phyloP scores from a whole-genome alignment of 2,329 filamentous ascomycete genomes.

The Fonsecaea erecta region DNA sequence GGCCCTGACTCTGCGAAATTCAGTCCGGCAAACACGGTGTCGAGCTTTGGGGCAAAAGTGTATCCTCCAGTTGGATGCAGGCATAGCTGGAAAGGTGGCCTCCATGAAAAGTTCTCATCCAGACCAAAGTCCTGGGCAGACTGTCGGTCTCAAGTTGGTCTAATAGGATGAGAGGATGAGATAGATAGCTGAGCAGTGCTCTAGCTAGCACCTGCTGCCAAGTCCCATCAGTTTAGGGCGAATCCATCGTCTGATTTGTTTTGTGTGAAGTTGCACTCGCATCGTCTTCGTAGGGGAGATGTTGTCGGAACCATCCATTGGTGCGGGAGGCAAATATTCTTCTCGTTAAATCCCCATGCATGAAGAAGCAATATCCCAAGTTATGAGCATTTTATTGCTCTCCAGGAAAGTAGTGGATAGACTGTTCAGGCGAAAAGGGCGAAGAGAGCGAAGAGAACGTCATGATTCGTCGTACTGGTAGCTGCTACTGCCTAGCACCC shows the following conservation, averaged over 20 bases:
- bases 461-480: neutral
- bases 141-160: too few species aligned
- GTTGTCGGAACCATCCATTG: neutral
- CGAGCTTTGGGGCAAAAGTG: neutral
- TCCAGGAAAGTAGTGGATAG: neutral
- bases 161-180: too few species aligned
- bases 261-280: neutral
- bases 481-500: neutral
- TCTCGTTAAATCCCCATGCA: neutral
- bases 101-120: neutral
- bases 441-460: neutral
- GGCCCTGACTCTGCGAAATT: neutral
- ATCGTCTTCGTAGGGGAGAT: neutral
- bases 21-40: neutral
- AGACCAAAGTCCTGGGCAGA: neutral
- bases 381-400: neutral
- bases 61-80: neutral
- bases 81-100: too few species aligned
- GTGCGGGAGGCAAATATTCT: neutral
- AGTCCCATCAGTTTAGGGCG: neutral
- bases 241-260: neutral
- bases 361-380: neutral
- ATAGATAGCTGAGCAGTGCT: too few species aligned
- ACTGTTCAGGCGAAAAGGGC: neutral
- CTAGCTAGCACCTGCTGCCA: too few species aligned